Base-by-base conservation (phyloP, 108 stramenopile species). In the Bacterosira constricta region DNA sequence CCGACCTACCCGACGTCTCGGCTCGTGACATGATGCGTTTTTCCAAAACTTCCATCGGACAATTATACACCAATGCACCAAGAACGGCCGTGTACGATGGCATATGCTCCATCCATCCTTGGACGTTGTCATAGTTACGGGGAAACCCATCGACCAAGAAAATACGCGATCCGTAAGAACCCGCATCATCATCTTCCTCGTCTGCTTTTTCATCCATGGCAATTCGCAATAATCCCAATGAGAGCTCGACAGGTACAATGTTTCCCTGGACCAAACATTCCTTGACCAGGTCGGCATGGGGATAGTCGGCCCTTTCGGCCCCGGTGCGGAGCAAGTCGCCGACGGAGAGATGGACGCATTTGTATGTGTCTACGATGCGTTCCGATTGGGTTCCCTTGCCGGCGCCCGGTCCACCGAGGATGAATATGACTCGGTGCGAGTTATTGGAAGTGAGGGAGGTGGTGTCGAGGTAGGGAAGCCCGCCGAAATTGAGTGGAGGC, bases 131-230 rank as follows among this genome's bases (percentile, higher is more conserved):
- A 52, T 69, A 75, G 80, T 95, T 95, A 41, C 99, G 84, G 0
- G 99, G 99, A 71, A 99, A 99, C n/a, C 99, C 99, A 70, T 99
- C 99, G 21, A 99, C 81, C 27, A 99, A 68, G 84, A 98, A 98
- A 8, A 88, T 77, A 12, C 80, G 63, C 10, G 88, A 77, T 9
- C 86, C 88, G 47, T 73, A 72, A 13, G 50, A n/a, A 25, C 50
- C 34, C 1, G 42, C 66, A 13, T 57, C 54, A 23, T 62, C 51
- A 7, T 7, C 37, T 4, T 58, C 74, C 15, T 78, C 71, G 1
- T 56, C 55, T 30, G 66, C 65, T 18, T 64, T 61, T 31, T 63
- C 71, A 37, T 77, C 62, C 95, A 97, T 97, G 59, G 93, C 96
- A 31, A 86, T 73, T 55, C 84, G 77, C 35, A 99, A 56, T 7